Evolutionary conservation across 257 asterid species (phyloP), one percentile per base, ranked within the genome.

Genomic region (Gynochthodes officinalis): DNA sequence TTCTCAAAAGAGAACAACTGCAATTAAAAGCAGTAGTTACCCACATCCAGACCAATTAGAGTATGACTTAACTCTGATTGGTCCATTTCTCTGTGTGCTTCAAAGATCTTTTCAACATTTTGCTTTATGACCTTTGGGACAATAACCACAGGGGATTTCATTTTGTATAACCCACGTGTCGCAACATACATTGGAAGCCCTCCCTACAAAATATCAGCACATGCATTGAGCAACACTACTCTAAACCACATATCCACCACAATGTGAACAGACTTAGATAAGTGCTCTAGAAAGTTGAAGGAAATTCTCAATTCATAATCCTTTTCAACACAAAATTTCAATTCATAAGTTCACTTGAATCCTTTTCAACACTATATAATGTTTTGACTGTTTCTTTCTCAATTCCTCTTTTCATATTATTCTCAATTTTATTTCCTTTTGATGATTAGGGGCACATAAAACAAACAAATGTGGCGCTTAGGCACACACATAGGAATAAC

Each of bases 121-220:
- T 78, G 91, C 75, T 83, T 90, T 60, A 95, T 80, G 42, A 78
- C 83, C 72, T 88, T 92, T 49, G 99, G 99, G 72, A 95, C 98
- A 80, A 95, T 69, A 78, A 95, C 80, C 23, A 89, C 90, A 9
- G 99, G 99, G 25, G 98, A 92, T 11, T 80, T 78, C 98, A 92
- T 87, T 76, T 87, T 77, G 74, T 92, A 90, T 65, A 92, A 82
- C 53, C 96, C 95, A 55, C 99, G 98, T 0, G 98, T 90, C 0
- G 98, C 98, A 81, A 95, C 99, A 73, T 88, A 92, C 98, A 95
- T 92, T 12, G 99, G 99, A 33, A 95, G 76, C 43, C 99, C 95
- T 74, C 97, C 99, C 97, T 91, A n/a, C 25, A 28, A 75, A 82
- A 67, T 32, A 63, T 19, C 2, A 37, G 18, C 39, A 21, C 16